Conservation (phyloP, 2,329 filamentous ascomycete species). For the Monosporascus sp. region DNA sequence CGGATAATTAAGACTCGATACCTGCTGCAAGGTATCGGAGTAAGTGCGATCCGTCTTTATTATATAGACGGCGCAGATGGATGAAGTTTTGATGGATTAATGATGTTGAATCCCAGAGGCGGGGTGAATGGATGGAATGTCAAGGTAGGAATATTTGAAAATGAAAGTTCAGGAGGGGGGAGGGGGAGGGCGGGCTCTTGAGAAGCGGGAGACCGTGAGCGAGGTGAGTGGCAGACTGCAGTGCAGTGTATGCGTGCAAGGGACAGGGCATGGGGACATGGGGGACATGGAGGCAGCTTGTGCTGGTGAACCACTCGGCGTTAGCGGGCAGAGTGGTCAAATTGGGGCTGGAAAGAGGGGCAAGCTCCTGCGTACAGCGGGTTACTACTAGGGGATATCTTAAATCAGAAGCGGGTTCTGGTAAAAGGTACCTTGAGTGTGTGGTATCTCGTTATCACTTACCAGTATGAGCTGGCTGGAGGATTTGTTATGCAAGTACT, state of each 20-base stretch:
- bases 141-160: background rate
- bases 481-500: background rate
- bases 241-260: background rate
- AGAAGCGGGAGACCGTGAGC: background rate
- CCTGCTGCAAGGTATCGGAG: background rate
- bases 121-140: background rate
- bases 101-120: background rate
- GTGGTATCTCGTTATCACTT: background rate
- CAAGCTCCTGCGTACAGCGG: background rate
- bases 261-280: background rate
- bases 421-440: background rate
- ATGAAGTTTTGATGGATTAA: background rate
- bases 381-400: background rate
- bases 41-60: background rate
- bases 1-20: slow-evolving; percentile 1
- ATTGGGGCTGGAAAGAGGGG: slow-evolving; percentile 1
- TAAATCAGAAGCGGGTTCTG: background rate
- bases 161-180: slow-evolving; percentile 1
- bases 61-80: background rate
- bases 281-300: background rate
- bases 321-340: background rate
- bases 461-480: background rate
- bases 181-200: background rate
- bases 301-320: background rate
- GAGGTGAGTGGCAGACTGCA: background rate